Base-by-base conservation (phyloP, 257 asterid genomes). In the Salvia hispanica region DNA sequence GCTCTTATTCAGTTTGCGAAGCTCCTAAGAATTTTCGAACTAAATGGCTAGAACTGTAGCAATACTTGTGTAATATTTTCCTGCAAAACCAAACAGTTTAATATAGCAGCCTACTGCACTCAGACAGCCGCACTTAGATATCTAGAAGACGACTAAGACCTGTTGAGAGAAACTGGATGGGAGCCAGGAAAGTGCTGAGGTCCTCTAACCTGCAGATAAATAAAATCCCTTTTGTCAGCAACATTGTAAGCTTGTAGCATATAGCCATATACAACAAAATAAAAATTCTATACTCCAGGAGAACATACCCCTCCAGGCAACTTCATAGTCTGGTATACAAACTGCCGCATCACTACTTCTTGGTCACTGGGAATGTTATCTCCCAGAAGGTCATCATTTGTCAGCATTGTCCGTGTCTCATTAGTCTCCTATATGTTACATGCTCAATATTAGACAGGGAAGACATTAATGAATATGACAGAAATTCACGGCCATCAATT, bases 101-200 rank as follows among this genome's bases (percentile, higher is more conserved):
- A 51, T 67, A 67, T 37, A 59, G 28, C 56, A 66, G 33, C 50
- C 16, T 14, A 51, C 44, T 16, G 21, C 40, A 58, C 52, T 18
- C 45, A 4, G 44, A 74, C 18, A 74, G 18, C 54, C 28, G 63
- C 48, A 47, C 74, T 15, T 4, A 55, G 64, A 74, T 53, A 66
- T 43, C 64, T 65, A 74, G 58, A 57, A 64, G 61, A n/a, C 11
- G 73, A 75, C 25, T 18, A 39, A 67, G 44, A 94, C 99, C 98
- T 91, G 94, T 84, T 81, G 25, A 94, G 92, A 69, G 99, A 94
- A 79, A 94, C 98, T 66, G 99, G 99, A 83, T 94, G 99, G 9
- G 97, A 94, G 42, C 98, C 98, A 48, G 99, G 98, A 79, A 94
- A 94, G 13, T 87, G 90, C 58, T 69, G 94, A 59, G 75, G 70